These are phyloP conservation scores for Butyriboletus loyo DNA, from an alignment of 768 basidiomycete species.

Conservation along the genomic window DNA sequence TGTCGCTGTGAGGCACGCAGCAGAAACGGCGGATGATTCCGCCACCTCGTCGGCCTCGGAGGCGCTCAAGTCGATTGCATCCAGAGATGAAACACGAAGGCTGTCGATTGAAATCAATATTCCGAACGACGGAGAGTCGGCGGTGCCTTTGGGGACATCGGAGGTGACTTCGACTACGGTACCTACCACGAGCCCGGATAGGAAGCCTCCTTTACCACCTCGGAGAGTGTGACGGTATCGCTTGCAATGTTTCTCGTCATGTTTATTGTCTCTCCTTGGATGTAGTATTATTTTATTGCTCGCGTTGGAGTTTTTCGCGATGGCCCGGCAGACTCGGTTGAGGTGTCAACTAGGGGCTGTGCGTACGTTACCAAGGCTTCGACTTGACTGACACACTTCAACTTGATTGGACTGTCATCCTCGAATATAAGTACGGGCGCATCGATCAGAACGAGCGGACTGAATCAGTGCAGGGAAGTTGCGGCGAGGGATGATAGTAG, in stretches of 20 bases:
- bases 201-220: slow-evolving; percentile 36
- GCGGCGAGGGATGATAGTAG: not conserved
- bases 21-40: slow-evolving; percentile 24
- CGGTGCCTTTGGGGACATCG: not conserved
- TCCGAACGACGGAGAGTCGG: slow-evolving; percentile 4
- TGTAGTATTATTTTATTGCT: slow-evolving; percentile 8
- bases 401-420: not conserved
- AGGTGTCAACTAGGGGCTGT: not conserved
- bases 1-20: slow-evolving; percentile 28
- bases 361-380: not conserved
- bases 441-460: not conserved
- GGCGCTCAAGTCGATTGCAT: slow-evolving; percentile 55
- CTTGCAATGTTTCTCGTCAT: not conserved
- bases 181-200: slow-evolving; percentile 1
- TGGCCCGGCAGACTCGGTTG: not conserved
- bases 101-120: slow-evolving; percentile 21
- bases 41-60: slow-evolving; percentile 45
- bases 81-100: slow-evolving; percentile 40
- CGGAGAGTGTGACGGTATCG: slow-evolving; percentile 21
- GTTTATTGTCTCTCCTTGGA: not conserved
- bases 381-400: not conserved
- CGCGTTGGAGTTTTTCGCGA: not conserved
- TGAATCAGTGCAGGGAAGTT: not conserved
- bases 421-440: too few species aligned
- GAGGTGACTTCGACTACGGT: slow-evolving; percentile 6